Evolutionary conservation across 306 rosid species (phyloP).

Genomic region (Quercus wislizeni): DNA sequence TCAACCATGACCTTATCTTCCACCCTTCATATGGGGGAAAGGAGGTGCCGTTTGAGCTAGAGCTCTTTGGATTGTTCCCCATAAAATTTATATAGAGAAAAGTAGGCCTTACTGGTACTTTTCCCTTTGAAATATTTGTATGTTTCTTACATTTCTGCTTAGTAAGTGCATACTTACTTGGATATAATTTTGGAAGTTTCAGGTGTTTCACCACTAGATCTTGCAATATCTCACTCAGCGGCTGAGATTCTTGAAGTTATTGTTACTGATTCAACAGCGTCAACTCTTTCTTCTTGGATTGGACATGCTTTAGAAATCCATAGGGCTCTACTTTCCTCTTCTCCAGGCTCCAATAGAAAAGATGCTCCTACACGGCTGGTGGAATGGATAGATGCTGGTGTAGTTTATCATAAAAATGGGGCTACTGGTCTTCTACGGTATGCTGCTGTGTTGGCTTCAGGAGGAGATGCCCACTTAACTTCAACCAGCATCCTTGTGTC

Average conservation of each 20-base stretch:
- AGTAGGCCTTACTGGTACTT: neutral
- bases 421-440: slow-evolving; percentile 81
- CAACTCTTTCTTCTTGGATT: slow-evolving; percentile 84
- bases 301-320: slow-evolving; percentile 88
- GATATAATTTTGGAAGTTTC: slow-evolving; percentile 28
- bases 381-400: slow-evolving; percentile 98
- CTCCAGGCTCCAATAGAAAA: slow-evolving; percentile 91
- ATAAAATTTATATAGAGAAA: neutral
- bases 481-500: slow-evolving; percentile 70
- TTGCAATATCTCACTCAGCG: slow-evolving; percentile 89
- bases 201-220: slow-evolving; percentile 82
- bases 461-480: slow-evolving; percentile 91
- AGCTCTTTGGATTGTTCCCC: neutral
- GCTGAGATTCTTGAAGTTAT: slow-evolving; percentile 98
- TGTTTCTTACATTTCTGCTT: slow-evolving; percentile 18
- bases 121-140: neutral
- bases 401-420: slow-evolving; percentile 89
- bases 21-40: too few relatives aligned
- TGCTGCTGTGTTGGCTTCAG: slow-evolving; percentile 93
- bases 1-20: too few relatives aligned
- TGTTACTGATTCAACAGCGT: slow-evolving; percentile 87
- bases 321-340: slow-evolving; percentile 81
- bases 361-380: slow-evolving; percentile 94
- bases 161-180: slow-evolving; percentile 23
- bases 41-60: too few relatives aligned